phyloP scores from a whole-genome alignment of 2,329 filamentous ascomycete species.

The Fusarium irregulare region DNA sequence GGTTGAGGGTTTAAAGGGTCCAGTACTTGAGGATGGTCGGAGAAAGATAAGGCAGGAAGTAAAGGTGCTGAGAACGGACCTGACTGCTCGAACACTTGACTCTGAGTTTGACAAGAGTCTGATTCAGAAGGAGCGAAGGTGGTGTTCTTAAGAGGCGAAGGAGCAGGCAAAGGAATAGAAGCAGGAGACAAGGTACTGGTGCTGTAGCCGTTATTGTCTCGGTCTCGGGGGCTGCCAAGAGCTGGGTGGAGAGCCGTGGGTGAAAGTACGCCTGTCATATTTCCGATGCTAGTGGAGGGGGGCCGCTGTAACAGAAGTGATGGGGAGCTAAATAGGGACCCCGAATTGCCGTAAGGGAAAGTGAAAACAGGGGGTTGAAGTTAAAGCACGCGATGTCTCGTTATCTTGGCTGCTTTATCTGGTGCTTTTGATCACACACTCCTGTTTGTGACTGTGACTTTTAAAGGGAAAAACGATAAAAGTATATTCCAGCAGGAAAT shows the following conservation, averaged over 20 bases:
- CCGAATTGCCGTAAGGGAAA: background rate
- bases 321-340: constrained; percentile 8
- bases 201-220: constrained; percentile 20
- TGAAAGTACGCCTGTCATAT: constrained; percentile 51
- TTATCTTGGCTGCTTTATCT: constrained; percentile 26
- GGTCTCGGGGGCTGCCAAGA: constrained; percentile 54
- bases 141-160: constrained; percentile 33
- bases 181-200: constrained; percentile 31
- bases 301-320: constrained; percentile 21
- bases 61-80: constrained; percentile 8
- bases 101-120: constrained; percentile 15
- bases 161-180: constrained; percentile 26
- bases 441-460: constrained; percentile 3
- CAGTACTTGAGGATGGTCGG: constrained; percentile 17
- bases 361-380: background rate
- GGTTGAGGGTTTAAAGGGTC: constrained; percentile 33
- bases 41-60: constrained; percentile 23
- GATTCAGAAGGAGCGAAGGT: constrained; percentile 13
- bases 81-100: constrained; percentile 10
- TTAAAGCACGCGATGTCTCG: constrained; percentile 34
- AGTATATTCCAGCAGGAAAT: constrained; percentile 22
- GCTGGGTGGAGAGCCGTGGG: constrained; percentile 64
- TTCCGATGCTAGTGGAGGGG: constrained; percentile 36
- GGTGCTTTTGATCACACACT: constrained; percentile 25
- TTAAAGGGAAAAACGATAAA: background rate